These are phyloP conservation scores for Parasitella parasitica DNA, from an alignment of 371 early-diverging fungal genomes.

Conservation along the genomic window DNA sequence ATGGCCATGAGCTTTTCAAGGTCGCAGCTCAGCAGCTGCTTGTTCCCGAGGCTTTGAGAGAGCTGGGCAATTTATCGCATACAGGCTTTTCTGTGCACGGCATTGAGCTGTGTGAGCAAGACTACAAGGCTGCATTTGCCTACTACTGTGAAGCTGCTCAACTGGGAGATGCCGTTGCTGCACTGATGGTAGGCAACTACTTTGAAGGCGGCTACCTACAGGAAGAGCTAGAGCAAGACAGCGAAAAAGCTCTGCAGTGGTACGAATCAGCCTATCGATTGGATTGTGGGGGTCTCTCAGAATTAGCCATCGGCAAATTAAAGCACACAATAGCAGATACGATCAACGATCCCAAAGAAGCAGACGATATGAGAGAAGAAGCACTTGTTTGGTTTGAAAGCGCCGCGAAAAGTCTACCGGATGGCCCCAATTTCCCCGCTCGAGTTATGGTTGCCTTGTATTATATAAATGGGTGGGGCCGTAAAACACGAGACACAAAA, in stretches of 20 bases:
- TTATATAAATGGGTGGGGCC: constrained; percentile 24
- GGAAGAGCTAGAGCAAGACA: constrained; percentile 4
- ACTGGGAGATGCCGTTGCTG: constrained; percentile 18
- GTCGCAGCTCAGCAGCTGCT: constrained; percentile 8
- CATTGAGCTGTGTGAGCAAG: constrained; percentile 14
- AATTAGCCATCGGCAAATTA: constrained; percentile 26
- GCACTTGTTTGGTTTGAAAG: constrained; percentile 27
- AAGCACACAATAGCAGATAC: constrained; percentile 13
- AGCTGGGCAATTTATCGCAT: constrained; percentile 25
- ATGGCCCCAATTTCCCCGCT: background rate
- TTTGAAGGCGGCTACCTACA: constrained; percentile 28
- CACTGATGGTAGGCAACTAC: constrained; percentile 28
- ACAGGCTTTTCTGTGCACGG: constrained; percentile 8
- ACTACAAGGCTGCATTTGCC: constrained; percentile 18
- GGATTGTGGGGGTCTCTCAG: constrained; percentile 20
- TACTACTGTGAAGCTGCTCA: constrained; percentile 28
- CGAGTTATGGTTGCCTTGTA: constrained; percentile 20
- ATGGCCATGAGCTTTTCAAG: constrained; percentile 17
- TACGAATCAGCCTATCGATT: constrained; percentile 26
- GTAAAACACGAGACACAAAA: constrained; percentile 5
- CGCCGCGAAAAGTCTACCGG: background rate
- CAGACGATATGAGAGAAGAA: constrained; percentile 24
- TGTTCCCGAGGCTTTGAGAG: constrained; percentile 18
- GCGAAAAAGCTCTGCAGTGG: constrained; percentile 20
- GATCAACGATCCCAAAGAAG: background rate